Evolutionary conservation across 2,329 filamentous ascomycete species (phyloP).

Genomic region (Paraphoma sp.): DNA sequence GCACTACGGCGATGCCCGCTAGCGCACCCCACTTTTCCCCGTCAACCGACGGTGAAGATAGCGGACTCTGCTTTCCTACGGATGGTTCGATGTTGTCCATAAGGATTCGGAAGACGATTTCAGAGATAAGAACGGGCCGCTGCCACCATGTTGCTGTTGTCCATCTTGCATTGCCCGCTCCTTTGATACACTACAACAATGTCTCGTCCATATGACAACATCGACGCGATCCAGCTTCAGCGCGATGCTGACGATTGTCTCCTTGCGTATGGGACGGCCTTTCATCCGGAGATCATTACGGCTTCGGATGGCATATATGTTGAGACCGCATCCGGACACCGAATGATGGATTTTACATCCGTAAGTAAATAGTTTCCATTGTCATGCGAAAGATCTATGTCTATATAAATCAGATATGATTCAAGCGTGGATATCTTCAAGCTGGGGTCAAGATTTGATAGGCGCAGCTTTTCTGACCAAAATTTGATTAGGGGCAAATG

Average conservation of each 20-base stretch:
- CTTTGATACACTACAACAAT: conserved; percentile 1
- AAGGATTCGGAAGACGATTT: no score
- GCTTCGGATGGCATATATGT: conserved; percentile 35
- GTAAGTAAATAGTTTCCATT: neutral
- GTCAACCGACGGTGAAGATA: neutral
- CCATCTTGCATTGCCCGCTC: neutral
- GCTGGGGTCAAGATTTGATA: conserved; percentile 7
- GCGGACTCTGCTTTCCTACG: neutral
- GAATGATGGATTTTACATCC: conserved; percentile 36
- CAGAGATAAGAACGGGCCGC: neutral
- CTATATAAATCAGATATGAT: no score
- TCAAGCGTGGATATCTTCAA: no score
- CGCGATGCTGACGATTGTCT: conserved; percentile 27
- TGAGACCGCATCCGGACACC: conserved; percentile 36
- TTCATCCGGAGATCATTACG: conserved; percentile 40
- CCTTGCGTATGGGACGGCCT: conserved; percentile 31
- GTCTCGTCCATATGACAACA: conserved; percentile 22
- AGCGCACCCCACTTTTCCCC: neutral
- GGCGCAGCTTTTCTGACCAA: neutral
- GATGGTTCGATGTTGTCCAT: neutral
- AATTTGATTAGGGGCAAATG: conserved; percentile 29
- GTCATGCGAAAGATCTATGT: no score
- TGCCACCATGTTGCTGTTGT: neutral
- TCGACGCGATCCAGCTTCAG: conserved; percentile 24
- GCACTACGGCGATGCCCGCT: neutral